Conservation (phyloP, 2,329 filamentous ascomycete genomes). For the Stagonosporopsis tanaceti region DNA sequence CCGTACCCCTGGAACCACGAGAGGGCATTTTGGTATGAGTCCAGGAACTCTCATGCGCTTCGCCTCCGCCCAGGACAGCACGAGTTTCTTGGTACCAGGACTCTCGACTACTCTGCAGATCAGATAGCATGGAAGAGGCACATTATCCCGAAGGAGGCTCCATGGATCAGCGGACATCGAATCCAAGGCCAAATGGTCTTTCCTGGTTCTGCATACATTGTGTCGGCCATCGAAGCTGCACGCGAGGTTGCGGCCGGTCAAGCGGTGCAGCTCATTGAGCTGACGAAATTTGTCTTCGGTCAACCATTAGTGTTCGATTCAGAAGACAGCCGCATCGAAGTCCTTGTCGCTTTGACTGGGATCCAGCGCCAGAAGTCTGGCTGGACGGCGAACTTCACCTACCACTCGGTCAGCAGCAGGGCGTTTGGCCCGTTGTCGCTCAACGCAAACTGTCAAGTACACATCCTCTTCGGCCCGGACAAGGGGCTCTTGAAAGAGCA, state of each 20-base stretch:
- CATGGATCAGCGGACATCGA: slow-evolving; percentile 30
- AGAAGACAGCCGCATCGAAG: slow-evolving; percentile 6
- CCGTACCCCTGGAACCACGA: slow-evolving; percentile 43
- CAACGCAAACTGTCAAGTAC: slow-evolving; percentile 3
- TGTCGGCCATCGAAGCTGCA: slow-evolving; percentile 47
- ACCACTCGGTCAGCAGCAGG: background rate
- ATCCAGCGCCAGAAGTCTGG: background rate
- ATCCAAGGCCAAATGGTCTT: slow-evolving; percentile 50
- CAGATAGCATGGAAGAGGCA: slow-evolving; percentile 24
- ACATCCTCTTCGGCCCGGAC: background rate
- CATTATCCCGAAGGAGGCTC: slow-evolving; percentile 16
- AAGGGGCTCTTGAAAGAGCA: background rate
- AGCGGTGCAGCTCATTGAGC: slow-evolving; percentile 21
- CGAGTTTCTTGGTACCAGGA: slow-evolving; percentile 19
- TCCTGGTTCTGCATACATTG: slow-evolving; percentile 56
- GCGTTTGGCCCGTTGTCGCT: background rate
- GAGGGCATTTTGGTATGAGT: slow-evolving; percentile 33
- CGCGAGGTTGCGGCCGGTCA: background rate
- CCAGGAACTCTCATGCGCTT: slow-evolving; percentile 12
- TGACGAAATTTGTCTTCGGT: slow-evolving; percentile 22
- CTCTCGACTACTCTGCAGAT: background rate
- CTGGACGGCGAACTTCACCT: background rate
- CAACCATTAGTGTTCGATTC: slow-evolving; percentile 24
- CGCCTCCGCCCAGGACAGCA: slow-evolving; percentile 22
- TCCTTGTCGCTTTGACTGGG: slow-evolving; percentile 1